Percentiles rank a stretch among this genome's conserved stretches.
Conservation (phyloP, 2,329 filamentous ascomycete species). For the Periconia sp. region DNA sequence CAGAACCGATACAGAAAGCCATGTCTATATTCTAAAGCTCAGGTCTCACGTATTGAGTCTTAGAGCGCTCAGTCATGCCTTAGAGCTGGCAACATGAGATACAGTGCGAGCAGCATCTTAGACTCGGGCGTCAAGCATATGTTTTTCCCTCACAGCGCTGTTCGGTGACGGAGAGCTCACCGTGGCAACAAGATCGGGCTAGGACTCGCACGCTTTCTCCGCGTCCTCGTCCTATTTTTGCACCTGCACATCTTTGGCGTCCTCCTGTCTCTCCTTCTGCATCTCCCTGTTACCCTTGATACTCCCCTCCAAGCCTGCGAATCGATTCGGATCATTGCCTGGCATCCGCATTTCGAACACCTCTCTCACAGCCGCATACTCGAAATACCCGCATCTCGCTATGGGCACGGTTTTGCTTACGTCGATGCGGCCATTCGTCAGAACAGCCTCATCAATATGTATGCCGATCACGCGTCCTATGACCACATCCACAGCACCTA, state of each 20-base stretch:
- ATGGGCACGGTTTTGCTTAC: constrained; percentile 64
- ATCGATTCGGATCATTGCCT: constrained; percentile 34
- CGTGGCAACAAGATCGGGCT: no score
- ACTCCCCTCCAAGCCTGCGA: constrained; percentile 38
- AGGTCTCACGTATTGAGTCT: no score
- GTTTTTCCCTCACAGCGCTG: no score
- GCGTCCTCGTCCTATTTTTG: constrained; percentile 16
- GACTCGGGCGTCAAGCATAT: no score
- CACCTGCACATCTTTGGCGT: not conserved
- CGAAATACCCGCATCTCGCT: constrained; percentile 65
- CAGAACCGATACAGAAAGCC: no score
- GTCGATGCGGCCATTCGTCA: constrained; percentile 64
- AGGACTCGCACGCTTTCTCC: not conserved
- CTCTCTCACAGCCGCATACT: constrained; percentile 62
- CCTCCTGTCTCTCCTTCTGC: constrained; percentile 8
- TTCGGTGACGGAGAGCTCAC: no score
- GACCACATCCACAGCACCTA: constrained; percentile 64
- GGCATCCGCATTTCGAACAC: constrained; percentile 66
- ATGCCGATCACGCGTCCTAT: constrained; percentile 64
- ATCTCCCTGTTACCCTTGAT: constrained; percentile 27
- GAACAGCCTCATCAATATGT: constrained; percentile 61
- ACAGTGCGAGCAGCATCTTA: no score
- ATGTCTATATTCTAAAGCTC: no score
- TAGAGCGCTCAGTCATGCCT: no score
- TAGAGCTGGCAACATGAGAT: no score